Percentiles rank a stretch among this genome's conserved stretches.
Evolutionary conservation across 2,329 filamentous ascomycete species (phyloP).

Genomic region (Diaporthe sp.): DNA sequence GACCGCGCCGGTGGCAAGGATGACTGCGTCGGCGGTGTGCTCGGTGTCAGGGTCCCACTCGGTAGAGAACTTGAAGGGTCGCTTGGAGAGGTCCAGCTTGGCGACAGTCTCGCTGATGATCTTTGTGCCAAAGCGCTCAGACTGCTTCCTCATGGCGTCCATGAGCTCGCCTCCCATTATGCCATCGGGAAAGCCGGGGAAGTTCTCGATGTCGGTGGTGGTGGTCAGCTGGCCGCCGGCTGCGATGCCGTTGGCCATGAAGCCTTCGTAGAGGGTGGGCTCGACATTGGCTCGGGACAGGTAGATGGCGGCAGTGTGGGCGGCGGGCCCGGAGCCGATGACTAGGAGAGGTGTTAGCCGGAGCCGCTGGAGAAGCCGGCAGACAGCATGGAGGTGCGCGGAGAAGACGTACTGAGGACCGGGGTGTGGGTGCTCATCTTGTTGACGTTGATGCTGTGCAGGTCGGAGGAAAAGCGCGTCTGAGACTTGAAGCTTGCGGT

Average conservation of each 20-base stretch:
- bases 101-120: conserved; percentile 94
- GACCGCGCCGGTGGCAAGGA: conserved; percentile 95
- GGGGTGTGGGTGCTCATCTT: conserved; percentile 85
- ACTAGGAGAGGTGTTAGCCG: conserved; percentile 58
- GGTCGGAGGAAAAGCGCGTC: conserved; percentile 48
- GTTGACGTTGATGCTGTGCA: conserved; percentile 58
- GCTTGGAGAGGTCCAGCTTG: conserved; percentile 84
- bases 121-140: conserved; percentile 90
- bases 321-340: conserved; percentile 95
- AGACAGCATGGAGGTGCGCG: conserved; percentile 34
- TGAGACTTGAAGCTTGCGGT: conserved; percentile 71
- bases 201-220: conserved; percentile 99
- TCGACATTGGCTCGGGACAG: conserved; percentile 94
- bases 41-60: conserved; percentile 87
- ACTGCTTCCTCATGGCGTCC: conserved; percentile 96
- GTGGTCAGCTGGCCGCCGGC: conserved; percentile 97
- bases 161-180: conserved; percentile 92
- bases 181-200: conserved; percentile 90
- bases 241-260: conserved; percentile 96
- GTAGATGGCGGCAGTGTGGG: conserved; percentile 97
- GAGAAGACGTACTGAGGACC: conserved; percentile 80
- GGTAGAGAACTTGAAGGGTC: conserved; percentile 94
- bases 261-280: conserved; percentile 96
- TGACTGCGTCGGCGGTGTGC: conserved; percentile 91
- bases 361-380: not conserved